Conservation (phyloP, 163 green algal species). For the Smithsoniella earleae region DNA sequence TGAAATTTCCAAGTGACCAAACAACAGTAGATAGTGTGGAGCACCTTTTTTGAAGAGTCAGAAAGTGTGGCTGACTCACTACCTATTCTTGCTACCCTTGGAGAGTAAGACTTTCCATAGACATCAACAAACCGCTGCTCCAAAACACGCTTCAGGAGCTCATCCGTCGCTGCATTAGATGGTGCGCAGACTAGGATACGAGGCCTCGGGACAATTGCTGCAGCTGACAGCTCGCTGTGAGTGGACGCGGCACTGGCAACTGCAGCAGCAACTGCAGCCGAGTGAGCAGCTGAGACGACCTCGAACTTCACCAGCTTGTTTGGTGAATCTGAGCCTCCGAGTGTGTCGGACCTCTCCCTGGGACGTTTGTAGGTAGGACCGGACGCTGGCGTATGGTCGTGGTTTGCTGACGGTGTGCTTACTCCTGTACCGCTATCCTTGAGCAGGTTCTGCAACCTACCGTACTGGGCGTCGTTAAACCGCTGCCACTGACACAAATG, state of each 20-base stretch:
- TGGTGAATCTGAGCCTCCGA: too few relatives aligned
- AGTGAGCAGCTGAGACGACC: background rate
- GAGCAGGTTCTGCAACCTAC: background rate
- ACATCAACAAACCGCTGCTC: conserved; percentile 44
- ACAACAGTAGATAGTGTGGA: too few relatives aligned
- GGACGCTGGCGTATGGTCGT: background rate
- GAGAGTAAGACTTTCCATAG: background rate
- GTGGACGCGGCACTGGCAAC: too few relatives aligned
- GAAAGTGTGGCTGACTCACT: conserved; percentile 2
- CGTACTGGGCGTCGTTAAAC: conserved; percentile 47
- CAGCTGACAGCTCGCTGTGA: too few relatives aligned
- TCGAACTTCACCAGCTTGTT: background rate
- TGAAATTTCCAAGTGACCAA: too few relatives aligned
- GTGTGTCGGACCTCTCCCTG: too few relatives aligned
- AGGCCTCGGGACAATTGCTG: conserved; percentile 39
- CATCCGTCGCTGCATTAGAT: conserved; percentile 91
- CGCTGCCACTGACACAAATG: conserved; percentile 64
- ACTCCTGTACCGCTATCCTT: too few relatives aligned
- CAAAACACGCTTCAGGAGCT: conserved; percentile 64
- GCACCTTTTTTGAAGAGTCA: background rate
- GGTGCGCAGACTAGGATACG: conserved; percentile 87
- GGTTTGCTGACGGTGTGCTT: background rate
- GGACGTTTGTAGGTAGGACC: too few relatives aligned
- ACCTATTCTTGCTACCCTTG: conserved; percentile 7
- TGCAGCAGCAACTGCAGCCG: conserved; percentile 7